Evolutionary conservation across 129 eudicot genomes (phyloP).

Genomic region (Kitagawia praeruptora): DNA sequence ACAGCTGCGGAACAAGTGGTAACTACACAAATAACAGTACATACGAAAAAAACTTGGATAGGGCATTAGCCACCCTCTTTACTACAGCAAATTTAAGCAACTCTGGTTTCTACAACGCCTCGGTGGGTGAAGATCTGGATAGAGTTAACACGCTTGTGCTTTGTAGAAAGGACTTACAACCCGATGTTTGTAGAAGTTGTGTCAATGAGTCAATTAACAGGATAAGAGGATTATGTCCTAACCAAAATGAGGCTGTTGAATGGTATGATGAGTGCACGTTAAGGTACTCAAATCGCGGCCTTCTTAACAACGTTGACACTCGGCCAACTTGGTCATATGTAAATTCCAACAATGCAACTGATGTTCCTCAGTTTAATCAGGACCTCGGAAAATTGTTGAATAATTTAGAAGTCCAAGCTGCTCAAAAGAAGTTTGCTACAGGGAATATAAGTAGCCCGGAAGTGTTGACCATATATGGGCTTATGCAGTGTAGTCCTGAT

Average conservation of each 20-base stretch:
- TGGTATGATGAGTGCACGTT: slow-evolving; percentile 26
- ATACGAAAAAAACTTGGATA: neutral
- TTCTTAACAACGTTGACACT: slow-evolving; percentile 2
- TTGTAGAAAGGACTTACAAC: slow-evolving; percentile 30
- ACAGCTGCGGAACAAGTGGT: neutral
- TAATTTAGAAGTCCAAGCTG: neutral
- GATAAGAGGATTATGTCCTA: neutral
- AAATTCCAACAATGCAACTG: neutral
- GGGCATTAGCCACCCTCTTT: neutral
- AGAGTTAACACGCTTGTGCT: slow-evolving; percentile 20
- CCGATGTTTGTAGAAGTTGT: neutral
- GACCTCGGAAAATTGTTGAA: neutral
- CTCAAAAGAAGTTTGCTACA: neutral
- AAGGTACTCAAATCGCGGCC: slow-evolving; percentile 18
- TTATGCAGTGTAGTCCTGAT: slow-evolving; percentile 36
- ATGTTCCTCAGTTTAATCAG: neutral
- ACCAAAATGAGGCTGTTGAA: neutral
- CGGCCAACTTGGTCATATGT: neutral
- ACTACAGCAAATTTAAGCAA: neutral
- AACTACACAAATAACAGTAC: neutral
- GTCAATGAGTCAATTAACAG: neutral
- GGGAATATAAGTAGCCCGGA: neutral
- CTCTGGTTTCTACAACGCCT: neutral
- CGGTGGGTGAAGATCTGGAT: slow-evolving; percentile 4
- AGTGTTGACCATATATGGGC: slow-evolving; percentile 7